Evolutionary conservation across 805 yeast species (phyloP), one percentile per base, ranked within the genome.

Genomic region (Blastobotrys peoriensis): DNA sequence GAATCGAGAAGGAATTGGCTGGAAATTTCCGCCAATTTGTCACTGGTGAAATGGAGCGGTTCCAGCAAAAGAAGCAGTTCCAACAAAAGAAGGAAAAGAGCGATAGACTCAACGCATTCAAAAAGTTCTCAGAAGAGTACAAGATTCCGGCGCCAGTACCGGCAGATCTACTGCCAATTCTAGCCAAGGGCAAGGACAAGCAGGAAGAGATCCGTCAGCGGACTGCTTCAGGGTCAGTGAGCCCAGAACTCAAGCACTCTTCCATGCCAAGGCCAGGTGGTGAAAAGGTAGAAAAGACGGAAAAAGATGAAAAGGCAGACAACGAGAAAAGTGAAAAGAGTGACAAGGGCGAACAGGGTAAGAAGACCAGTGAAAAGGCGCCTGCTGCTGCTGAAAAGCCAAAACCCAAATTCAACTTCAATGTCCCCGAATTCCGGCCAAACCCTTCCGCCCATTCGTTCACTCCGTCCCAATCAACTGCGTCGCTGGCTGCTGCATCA

Each of bases 121-220:
- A 77, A 50, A 86, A 84, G 57, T 88, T 89, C 59, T 78, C 94
- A 33, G 86, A 85, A 40, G 83, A 77, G 53, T 85, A 86, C 64
- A 86, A 86, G 63, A 76, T 88, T 36, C 46, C 52, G 20, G 58
- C 65, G 10, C 67, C 69, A n/a, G 65, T 65, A 4, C 91, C 94
- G 5, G 63, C 70, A 16, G 88, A 83, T 55, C 67, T 81, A 48
- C 65, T 82, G 49, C 88, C 93, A 5, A 81, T 83, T 16, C 65
- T 83, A 25, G 67, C 89, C 6, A 81, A 84, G 61, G 84, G 80
- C 52, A 78, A 76, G 56, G 58, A 59, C n/a, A 80, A 79, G 58
- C 86, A 79, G 58, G 78, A 76, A 46, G 83, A 79, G 58, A 77
- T 78, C 28, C 59, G 71, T 54, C 71, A 55, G 42, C 58, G 47